Base-by-base conservation (phyloP, 176 grass and related monocot genomes). In the Oryza punctata region DNA sequence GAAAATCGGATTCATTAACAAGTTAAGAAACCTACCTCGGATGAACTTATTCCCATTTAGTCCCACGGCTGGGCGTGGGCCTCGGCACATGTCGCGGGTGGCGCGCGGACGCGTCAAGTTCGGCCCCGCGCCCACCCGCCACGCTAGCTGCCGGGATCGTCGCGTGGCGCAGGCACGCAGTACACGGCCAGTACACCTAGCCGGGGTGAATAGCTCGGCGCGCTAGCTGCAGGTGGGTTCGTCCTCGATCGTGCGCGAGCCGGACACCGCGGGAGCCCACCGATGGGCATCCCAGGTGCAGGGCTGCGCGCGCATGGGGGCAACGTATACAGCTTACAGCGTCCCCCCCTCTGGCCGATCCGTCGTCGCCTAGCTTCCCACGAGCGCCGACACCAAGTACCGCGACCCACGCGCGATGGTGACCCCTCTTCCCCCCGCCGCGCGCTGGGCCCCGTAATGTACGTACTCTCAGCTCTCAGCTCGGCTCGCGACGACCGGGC, bases 301-400 rank as follows among this genome's bases (percentile, higher is more conserved):
- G 32, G 32, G 19, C 46, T 16, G 46, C 46, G 46, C 46, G 50
- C 16, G 50, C 50, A 18, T 19, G 50, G 50, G 49, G 50, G 50
- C 50, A 21, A 21, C 4, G 47, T 16, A 16, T 50, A 18, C 47
- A 50, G 12, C 2, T 6, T 50, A 18, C 47, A 50, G 12, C 2
- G 33, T 5, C 33, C 33, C 5, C 33, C 5, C 33, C 4, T 2
- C 21, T 24, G 9, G 57, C 57, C 3, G 57, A 24, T 24, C 21
- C 57, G 57, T 24, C 57, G 57, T 41, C 71, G 68, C 35, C 32
- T 32, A 0, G 0, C 27, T 25, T 69, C 63, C 28, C 73, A 43
- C 18, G 64, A 70, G 71, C 82, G 77, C 65, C 78, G 83, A 89
- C 83, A 89, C 32, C 46, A 75, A 85, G 88, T 89, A 89, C 88